Conservation (phyloP, 2,329 filamentous ascomycete genomes). For the Trichoderma breve region DNA sequence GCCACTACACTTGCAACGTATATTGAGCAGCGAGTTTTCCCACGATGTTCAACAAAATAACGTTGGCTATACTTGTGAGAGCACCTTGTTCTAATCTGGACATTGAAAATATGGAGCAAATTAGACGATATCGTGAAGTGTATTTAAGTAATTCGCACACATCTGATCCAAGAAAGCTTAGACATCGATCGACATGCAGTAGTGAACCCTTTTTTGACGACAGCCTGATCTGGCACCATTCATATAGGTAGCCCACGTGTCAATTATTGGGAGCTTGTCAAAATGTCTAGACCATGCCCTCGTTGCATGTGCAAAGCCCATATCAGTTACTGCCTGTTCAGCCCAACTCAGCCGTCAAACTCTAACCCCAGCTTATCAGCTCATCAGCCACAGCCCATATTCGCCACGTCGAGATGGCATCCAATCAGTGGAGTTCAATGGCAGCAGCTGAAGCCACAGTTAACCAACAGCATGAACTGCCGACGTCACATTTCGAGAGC, state of each 20-base stretch:
- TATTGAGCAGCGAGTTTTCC: not conserved
- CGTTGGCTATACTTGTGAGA: not conserved
- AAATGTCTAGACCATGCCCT: not conserved
- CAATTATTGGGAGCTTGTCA: not conserved
- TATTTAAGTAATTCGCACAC: not conserved
- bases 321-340: not conserved
- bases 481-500: not conserved
- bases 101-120: not conserved
- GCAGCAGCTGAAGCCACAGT: not conserved
- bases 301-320: not conserved
- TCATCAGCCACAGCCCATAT: slow-evolving; percentile 6
- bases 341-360: slow-evolving; percentile 4
- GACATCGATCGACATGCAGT: not conserved
- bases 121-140: not conserved
- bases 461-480: not conserved
- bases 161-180: not conserved
- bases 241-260: not conserved
- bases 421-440: not conserved
- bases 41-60: not conserved
- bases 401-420: not conserved
- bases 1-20: not conserved
- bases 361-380: not conserved
- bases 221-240: not conserved
- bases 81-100: not conserved
- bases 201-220: not conserved